Evolutionary conservation across 2,329 filamentous ascomycete species (phyloP), one percentile per base, ranked within the genome.

Genomic region (Torrubiellomyces zombiae): DNA sequence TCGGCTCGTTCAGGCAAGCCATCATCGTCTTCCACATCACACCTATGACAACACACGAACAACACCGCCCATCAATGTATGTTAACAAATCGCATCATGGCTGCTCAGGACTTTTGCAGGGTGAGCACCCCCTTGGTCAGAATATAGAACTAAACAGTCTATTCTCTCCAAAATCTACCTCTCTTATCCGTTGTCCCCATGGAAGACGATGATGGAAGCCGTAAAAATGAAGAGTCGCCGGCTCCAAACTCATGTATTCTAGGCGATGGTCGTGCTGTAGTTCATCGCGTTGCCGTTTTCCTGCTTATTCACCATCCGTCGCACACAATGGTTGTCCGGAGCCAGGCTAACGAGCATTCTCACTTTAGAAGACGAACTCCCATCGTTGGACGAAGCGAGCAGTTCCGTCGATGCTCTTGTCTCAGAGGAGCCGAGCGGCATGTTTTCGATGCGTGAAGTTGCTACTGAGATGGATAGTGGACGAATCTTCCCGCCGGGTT

Each of bases 321-420:
- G n/a, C n/a, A n/a, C n/a, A n/a, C n/a, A n/a, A n/a, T n/a, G n/a
- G n/a, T 27, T 33, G 29, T 23, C 32, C 31, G 33, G 32, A 26
- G 31, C 28, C 35, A 33, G 42, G 55, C 58, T 66, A 52, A 66
- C 47, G 38, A 38, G 9, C 18, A 17, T 5, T 13, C n/a, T 22
- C 42, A 42, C 39, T 42, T 37, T 52, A 78, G 73, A 75, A 49
- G 70, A 76, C 40, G 63, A 69, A 24, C 47, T 69, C n/a, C 55
- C 58, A 29, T 64, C 61, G 8, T 53, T 74, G 22, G 68, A 73
- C 32, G 70, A 74, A 35, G 71, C 63, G 9, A 61, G 58, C 3
- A 57, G 58, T 21, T 72, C 65, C n/a, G 67, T 80, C 20, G 74
- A 79, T 43, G 71, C 71, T 4, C 51, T 80, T 4, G 74, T 80